Conservation (phyloP, 768 basidiomycete genomes). For the Tylopilus felleus region DNA sequence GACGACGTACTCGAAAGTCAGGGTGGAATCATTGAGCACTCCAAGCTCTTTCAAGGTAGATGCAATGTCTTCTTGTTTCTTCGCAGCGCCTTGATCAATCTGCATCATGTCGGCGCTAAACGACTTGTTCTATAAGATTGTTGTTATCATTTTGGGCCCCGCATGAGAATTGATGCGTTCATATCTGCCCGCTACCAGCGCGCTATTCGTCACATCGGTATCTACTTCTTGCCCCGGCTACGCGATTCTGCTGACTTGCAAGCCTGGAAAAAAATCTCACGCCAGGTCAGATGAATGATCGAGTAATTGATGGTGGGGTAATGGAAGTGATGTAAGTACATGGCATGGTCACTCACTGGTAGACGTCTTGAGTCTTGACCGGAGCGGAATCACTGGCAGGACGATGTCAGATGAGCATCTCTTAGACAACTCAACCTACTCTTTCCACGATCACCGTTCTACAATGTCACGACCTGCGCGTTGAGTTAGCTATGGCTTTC, state of each 20-base stretch:
- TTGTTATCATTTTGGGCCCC: background rate
- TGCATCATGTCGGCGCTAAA: background rate
- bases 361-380: too few relatives aligned
- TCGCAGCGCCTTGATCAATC: background rate
- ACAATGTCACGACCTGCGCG: too few relatives aligned
- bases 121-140: background rate
- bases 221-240: background rate
- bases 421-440: too few relatives aligned
- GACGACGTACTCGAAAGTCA: constrained; percentile 12
- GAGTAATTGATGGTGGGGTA: background rate
- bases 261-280: background rate
- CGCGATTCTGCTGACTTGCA: background rate
- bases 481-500: too few relatives aligned
- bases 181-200: background rate
- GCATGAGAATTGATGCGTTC: background rate
- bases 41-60: background rate
- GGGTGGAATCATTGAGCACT: background rate
- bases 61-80: background rate
- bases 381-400: too few relatives aligned
- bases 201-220: background rate
- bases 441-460: too few relatives aligned
- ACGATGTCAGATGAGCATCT: too few relatives aligned
- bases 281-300: background rate
- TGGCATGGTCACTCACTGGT: too few relatives aligned
- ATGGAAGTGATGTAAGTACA: background rate